Evolutionary conservation across 768 basidiomycete genomes (phyloP).

Genomic region (Leccinum aurantiacum): DNA sequence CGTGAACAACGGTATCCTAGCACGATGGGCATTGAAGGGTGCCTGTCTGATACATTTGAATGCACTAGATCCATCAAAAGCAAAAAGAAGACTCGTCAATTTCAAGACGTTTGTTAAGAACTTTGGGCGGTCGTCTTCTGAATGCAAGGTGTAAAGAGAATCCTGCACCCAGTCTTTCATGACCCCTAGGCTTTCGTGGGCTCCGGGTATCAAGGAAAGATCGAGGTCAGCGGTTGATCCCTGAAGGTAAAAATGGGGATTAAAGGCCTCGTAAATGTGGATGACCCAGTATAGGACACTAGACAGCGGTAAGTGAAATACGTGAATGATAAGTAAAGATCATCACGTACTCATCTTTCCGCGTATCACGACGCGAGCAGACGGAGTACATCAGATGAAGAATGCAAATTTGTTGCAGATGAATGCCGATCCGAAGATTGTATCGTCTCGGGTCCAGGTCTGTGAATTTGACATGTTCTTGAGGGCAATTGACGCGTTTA

Average conservation of each 20-base stretch:
- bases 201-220: conserved; percentile 39
- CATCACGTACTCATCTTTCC: conserved; percentile 8
- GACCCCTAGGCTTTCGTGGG: conserved; percentile 34
- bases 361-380: neutral
- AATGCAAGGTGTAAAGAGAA: conserved; percentile 40
- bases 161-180: conserved; percentile 48
- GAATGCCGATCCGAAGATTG: conserved; percentile 42
- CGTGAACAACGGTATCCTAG: conserved; percentile 4
- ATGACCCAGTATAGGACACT: conserved; percentile 32
- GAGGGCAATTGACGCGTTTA: conserved; percentile 32
- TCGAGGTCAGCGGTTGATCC: conserved; percentile 44
- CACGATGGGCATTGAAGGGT: conserved; percentile 22
- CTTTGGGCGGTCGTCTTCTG: neutral
- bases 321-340: neutral
- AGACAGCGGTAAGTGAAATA: neutral
- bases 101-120: conserved; percentile 44
- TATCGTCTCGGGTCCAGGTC: conserved; percentile 36
- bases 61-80: conserved; percentile 38
- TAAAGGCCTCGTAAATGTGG: conserved; percentile 48
- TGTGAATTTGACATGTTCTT: conserved; percentile 35
- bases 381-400: conserved; percentile 34
- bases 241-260: conserved; percentile 46
- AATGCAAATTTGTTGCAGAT: conserved; percentile 51
- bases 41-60: conserved; percentile 36
- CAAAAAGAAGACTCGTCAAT: conserved; percentile 37